phyloP scores from a whole-genome alignment of 2,329 filamentous ascomycete species.

The Zarea fungicola region DNA sequence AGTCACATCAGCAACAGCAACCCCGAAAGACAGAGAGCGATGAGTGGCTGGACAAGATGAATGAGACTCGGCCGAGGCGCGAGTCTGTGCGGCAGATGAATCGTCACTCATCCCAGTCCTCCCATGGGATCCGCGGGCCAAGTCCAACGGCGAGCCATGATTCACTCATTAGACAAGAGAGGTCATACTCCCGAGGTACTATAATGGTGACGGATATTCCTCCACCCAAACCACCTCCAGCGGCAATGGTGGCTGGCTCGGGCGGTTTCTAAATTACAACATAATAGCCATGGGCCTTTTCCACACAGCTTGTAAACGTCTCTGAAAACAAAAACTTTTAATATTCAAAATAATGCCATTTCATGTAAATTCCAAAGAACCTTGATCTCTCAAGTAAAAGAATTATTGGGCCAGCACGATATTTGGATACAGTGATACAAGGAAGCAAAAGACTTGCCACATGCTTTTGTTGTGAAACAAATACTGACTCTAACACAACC shows the following conservation, averaged over 20 bases:
- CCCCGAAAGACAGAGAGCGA: constrained; percentile 11
- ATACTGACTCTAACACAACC: too few species aligned
- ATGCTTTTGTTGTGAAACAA: too few species aligned
- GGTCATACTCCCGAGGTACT: constrained; percentile 1
- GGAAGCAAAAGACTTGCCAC: too few species aligned
- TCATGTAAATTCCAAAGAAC: too few species aligned
- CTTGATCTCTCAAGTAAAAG: too few species aligned
- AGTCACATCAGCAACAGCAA: background rate
- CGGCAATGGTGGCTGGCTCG: constrained; percentile 9
- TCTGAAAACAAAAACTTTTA: too few species aligned
- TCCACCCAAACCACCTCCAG: constrained; percentile 1
- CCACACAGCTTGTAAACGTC: too few species aligned
- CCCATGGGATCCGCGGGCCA: background rate
- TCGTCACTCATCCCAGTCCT: constrained; percentile 6
- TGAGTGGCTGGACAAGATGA: constrained; percentile 10
- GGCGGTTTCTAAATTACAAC: constrained; percentile 2
- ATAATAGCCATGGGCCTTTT: too few species aligned
- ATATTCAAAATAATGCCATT: too few species aligned
- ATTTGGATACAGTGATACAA: too few species aligned
- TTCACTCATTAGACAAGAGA: constrained; percentile 9
- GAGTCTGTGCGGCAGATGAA: constrained; percentile 6
- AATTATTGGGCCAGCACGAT: too few species aligned
- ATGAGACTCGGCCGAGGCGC: background rate
- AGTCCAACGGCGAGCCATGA: constrained; percentile 12
- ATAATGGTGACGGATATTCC: background rate